Evolutionary conservation across 345 rosid species (phyloP).

Genomic region (Streptanthus diversifolius): DNA sequence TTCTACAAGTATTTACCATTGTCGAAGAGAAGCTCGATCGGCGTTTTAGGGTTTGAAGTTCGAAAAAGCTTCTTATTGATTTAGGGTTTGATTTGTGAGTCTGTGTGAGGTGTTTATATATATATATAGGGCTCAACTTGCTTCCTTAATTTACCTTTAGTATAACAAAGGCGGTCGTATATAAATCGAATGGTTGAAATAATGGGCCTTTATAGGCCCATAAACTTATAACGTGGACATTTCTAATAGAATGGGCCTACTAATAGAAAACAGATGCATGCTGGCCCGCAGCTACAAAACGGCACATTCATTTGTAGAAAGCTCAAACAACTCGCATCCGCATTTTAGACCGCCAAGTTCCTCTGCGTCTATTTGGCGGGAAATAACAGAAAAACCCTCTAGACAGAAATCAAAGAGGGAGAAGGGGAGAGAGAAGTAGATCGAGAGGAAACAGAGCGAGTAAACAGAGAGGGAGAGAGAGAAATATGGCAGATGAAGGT

Average conservation of each 20-base stretch:
- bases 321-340: background rate
- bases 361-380: constrained; percentile 11
- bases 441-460: background rate
- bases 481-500: constrained; percentile 43
- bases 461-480: background rate
- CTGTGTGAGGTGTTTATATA: background rate
- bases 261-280: background rate
- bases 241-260: background rate
- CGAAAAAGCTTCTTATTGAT: background rate
- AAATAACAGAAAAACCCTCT: constrained; percentile 17
- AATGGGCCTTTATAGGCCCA: background rate
- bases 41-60: background rate
- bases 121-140: background rate
- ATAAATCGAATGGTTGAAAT: too few species aligned
- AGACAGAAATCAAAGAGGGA: background rate
- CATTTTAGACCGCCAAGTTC: background rate
- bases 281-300: background rate
- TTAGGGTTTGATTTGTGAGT: background rate
- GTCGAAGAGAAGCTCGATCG: constrained; percentile 1
- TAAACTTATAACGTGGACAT: background rate
- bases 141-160: background rate
- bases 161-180: background rate
- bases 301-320: background rate
- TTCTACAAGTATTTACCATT: constrained; percentile 2
- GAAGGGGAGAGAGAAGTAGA: background rate